Conservation (phyloP, 768 basidiomycete genomes). For the Rhizopogon salebrosus region DNA sequence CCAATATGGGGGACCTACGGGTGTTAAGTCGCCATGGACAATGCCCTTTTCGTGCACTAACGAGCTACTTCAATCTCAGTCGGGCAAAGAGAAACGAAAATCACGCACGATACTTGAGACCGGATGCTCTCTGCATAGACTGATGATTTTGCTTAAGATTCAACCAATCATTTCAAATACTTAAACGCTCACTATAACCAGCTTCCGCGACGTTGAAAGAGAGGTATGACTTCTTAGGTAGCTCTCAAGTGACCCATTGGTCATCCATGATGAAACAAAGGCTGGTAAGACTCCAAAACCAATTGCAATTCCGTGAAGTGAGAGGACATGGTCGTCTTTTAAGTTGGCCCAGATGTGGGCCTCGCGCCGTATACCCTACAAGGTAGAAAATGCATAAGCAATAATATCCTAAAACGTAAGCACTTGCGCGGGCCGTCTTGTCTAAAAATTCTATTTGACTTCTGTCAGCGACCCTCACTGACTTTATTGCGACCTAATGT, state of each 20-base stretch:
- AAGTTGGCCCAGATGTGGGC: conserved; percentile 26
- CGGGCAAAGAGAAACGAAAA: neutral
- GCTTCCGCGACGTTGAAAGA: conserved; percentile 8
- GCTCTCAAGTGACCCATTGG: conserved; percentile 24
- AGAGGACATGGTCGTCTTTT: conserved; percentile 24
- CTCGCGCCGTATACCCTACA: conserved; percentile 23
- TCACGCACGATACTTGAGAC: conserved; percentile 17
- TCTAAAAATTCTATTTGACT: neutral
- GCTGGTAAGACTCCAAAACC: conserved; percentile 25
- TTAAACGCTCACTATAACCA: conserved; percentile 12
- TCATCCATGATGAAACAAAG: conserved; percentile 30
- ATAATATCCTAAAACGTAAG: neutral
- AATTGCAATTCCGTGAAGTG: conserved; percentile 21
- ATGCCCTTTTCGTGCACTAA: conserved; percentile 16
- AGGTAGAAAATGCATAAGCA: neutral
- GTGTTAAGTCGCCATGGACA: conserved; percentile 38
- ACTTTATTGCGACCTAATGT: neutral
- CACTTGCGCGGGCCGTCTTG: neutral
- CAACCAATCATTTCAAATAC: no score
- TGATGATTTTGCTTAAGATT: conserved; percentile 1
- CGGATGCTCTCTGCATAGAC: conserved; percentile 20
- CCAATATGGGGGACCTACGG: conserved; percentile 14
- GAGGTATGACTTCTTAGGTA: conserved; percentile 18
- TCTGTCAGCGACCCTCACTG: neutral
- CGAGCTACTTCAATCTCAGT: neutral